Evolutionary conservation across 2,329 filamentous ascomycete genomes (phyloP).

Genomic region (Colletotrichum cuscutae): DNA sequence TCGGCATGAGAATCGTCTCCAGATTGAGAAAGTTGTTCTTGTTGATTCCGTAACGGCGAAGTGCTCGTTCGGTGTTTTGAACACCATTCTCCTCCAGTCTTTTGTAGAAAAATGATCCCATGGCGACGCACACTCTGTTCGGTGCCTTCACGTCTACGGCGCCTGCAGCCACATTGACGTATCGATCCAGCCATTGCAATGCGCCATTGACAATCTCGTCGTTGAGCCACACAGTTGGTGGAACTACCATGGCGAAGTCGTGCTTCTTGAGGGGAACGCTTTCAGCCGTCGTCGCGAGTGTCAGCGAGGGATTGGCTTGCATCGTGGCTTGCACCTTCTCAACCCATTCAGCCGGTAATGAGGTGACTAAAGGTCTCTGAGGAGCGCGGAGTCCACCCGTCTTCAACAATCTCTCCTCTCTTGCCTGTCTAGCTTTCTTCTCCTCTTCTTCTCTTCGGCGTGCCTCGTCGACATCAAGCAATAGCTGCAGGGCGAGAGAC

Average conservation of each 20-base stretch:
- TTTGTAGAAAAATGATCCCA: slow-evolving; percentile 75
- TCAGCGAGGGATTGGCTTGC: slow-evolving; percentile 1
- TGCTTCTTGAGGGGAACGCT: slow-evolving; percentile 48
- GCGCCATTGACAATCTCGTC: slow-evolving; percentile 80
- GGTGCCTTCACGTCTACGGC: slow-evolving; percentile 50
- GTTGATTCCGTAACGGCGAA: slow-evolving; percentile 65
- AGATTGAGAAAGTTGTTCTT: slow-evolving; percentile 72
- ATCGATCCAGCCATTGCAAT: slow-evolving; percentile 68
- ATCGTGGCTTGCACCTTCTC: slow-evolving; percentile 10
- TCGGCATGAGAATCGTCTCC: slow-evolving; percentile 76
- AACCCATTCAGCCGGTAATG: slow-evolving; percentile 21
- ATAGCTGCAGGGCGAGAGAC: slow-evolving; percentile 22
- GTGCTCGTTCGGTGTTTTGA: slow-evolving; percentile 61
- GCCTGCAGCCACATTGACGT: slow-evolving; percentile 67
- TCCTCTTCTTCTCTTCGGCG: slow-evolving; percentile 28
- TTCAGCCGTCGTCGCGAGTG: slow-evolving; percentile 27
- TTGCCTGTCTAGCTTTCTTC: slow-evolving; percentile 11
- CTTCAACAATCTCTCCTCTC: slow-evolving; percentile 16
- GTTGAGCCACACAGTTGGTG: slow-evolving; percentile 74
- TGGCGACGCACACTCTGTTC: slow-evolving; percentile 68
- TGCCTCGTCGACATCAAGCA: slow-evolving; percentile 29
- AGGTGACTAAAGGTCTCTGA: slow-evolving; percentile 13
- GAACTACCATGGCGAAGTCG: slow-evolving; percentile 73
- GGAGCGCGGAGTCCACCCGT: slow-evolving; percentile 34
- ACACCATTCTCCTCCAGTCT: slow-evolving; percentile 61